phyloP scores from a whole-genome alignment of 306 rosid genomes.

The Cicer pinnatifidum region DNA sequence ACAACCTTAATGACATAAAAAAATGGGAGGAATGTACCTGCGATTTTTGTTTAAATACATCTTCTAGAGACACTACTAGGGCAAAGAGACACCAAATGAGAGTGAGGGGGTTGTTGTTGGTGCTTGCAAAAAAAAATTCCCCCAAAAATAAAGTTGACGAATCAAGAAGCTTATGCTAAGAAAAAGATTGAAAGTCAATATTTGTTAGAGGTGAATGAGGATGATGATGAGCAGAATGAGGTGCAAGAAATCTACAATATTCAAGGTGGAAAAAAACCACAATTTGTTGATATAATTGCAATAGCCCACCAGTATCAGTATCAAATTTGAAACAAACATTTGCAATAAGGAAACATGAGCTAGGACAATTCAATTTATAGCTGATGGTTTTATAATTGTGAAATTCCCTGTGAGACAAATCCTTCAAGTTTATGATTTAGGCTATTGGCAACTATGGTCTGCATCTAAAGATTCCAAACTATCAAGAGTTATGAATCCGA shows the following conservation, averaged over 20 bases:
- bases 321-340: neutral
- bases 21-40: neutral
- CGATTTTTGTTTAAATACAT: neutral
- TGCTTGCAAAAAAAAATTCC: neutral
- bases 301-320: neutral
- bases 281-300: neutral
- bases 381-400: neutral
- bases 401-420: neutral
- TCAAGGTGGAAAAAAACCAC: neutral
- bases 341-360: neutral
- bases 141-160: neutral
- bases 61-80: neutral
- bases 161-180: neutral
- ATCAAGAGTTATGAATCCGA: neutral
- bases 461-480: neutral
- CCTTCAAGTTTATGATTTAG: neutral
- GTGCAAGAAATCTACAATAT: neutral
- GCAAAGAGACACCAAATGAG: neutral
- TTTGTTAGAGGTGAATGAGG: neutral
- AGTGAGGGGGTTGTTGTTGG: neutral
- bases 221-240: neutral
- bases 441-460: neutral
- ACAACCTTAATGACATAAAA: neutral
- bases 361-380: neutral
- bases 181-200: neutral